These are phyloP conservation scores for Epichloe gansuensis DNA, from an alignment of 2,329 filamentous ascomycete genomes.

Conservation along the genomic window DNA sequence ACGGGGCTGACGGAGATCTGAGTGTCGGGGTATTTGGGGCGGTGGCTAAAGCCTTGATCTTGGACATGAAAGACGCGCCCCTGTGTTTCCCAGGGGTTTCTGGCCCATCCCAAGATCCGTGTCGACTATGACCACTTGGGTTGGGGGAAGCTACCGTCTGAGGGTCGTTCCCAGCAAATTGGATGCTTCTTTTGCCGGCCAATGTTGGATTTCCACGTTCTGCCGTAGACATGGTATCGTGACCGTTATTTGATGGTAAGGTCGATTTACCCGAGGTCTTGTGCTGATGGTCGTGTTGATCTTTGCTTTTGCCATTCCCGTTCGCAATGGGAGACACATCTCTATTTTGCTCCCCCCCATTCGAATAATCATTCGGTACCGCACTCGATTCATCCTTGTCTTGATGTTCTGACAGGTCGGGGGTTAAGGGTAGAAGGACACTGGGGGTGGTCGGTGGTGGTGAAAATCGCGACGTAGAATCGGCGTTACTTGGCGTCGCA, in stretches of 20 bases:
- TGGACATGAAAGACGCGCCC: constrained; percentile 60
- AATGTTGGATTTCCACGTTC: constrained; percentile 2
- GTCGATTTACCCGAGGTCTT: not conserved
- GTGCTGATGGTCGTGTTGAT: not conserved
- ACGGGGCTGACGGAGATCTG: constrained; percentile 22
- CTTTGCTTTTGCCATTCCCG: not conserved
- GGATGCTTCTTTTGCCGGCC: constrained; percentile 47
- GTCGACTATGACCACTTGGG: constrained; percentile 39
- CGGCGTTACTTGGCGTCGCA: constrained; percentile 5
- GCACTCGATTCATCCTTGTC: not conserved
- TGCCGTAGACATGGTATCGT: not conserved
- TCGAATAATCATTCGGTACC: constrained; percentile 10
- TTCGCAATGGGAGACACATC: constrained; percentile 4
- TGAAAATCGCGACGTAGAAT: constrained; percentile 4
- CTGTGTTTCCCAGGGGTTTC: constrained; percentile 46
- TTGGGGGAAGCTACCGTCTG: constrained; percentile 28
- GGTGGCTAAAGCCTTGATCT: constrained; percentile 60
- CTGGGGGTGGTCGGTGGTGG: constrained; percentile 5
- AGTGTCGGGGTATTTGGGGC: constrained; percentile 34
- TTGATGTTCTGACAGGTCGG: not conserved
- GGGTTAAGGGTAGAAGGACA: constrained; percentile 3
- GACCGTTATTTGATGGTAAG: not conserved
- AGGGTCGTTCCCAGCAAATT: constrained; percentile 52
- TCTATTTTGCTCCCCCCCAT: constrained; percentile 8
- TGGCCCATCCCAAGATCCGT: constrained; percentile 54